These are phyloP conservation scores for Penicillium nordicum DNA, from an alignment of 2,329 filamentous ascomycete species.

Conservation along the genomic window DNA sequence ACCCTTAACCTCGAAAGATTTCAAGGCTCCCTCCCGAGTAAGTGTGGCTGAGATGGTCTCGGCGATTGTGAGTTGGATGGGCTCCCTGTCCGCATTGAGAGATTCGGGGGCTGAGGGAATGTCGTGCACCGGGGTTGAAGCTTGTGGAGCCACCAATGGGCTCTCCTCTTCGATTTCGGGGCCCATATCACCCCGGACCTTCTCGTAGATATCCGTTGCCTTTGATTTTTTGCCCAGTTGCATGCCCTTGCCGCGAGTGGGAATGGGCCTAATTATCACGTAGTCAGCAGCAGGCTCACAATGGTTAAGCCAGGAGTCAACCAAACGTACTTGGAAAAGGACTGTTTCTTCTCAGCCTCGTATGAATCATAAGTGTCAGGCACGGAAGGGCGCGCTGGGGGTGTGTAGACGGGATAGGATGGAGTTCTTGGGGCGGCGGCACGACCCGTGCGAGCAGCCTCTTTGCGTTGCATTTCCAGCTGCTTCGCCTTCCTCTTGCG, in stretches of 20 bases:
- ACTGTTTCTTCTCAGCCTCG: slow-evolving; percentile 96
- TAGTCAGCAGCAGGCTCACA: slow-evolving; percentile 26
- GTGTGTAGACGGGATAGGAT: slow-evolving; percentile 83
- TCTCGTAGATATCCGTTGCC: slow-evolving; percentile 94
- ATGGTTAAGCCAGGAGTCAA: background rate
- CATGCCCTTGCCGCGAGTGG: slow-evolving; percentile 94
- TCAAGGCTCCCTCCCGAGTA: slow-evolving; percentile 80
- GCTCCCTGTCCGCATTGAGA: slow-evolving; percentile 71
- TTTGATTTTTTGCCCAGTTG: slow-evolving; percentile 98
- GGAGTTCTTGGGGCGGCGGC: slow-evolving; percentile 67
- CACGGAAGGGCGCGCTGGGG: slow-evolving; percentile 68
- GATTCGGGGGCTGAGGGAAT: slow-evolving; percentile 57
- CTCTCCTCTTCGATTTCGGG: slow-evolving; percentile 70
- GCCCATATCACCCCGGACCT: slow-evolving; percentile 88
- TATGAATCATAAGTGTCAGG: slow-evolving; percentile 88
- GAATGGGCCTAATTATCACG: slow-evolving; percentile 48
- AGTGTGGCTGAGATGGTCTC: slow-evolving; percentile 89
- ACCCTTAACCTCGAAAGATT: slow-evolving; percentile 83
- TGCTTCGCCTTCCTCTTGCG: slow-evolving; percentile 98
- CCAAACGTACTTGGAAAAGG: slow-evolving; percentile 66
- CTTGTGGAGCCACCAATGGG: slow-evolving; percentile 64
- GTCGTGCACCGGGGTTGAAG: slow-evolving; percentile 51
- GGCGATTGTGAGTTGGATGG: slow-evolving; percentile 81
- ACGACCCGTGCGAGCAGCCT: slow-evolving; percentile 75
- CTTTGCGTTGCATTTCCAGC: slow-evolving; percentile 97